phyloP scores from a whole-genome alignment of 257 asterid genomes.

The Ocimum tenuiflorum region DNA sequence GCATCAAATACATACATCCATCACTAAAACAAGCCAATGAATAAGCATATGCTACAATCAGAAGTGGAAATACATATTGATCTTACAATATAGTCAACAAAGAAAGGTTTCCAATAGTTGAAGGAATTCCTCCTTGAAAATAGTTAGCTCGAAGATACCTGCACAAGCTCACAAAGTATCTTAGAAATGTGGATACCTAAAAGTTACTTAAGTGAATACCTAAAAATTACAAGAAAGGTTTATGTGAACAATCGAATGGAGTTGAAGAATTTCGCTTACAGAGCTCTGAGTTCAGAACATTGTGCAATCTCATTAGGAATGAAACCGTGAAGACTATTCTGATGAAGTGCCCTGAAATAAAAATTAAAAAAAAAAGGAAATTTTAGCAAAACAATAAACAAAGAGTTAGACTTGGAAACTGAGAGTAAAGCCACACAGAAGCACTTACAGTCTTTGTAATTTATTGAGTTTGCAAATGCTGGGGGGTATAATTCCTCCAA shows the following conservation, averaged over 20 bases:
- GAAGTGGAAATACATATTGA: background rate
- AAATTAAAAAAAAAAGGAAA: background rate
- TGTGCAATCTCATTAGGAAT: constrained; percentile 68
- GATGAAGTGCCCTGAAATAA: constrained; percentile 80
- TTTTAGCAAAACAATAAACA: constrained; percentile 7
- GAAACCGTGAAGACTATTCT: constrained; percentile 73
- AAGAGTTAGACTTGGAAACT: background rate
- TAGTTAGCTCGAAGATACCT: constrained; percentile 84
- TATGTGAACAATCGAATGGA: background rate
- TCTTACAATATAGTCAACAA: constrained; percentile 70
- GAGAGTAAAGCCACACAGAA: background rate
- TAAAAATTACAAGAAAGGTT: no score
- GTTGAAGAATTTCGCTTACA: constrained; percentile 45
- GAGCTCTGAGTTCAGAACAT: constrained; percentile 79
- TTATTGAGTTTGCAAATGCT: constrained; percentile 65
- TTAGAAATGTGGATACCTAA: background rate
- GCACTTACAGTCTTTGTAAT: constrained; percentile 79
- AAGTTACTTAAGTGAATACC: no score
- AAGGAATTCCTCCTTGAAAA: constrained; percentile 91
- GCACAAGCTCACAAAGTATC: background rate
- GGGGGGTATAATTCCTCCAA: constrained; percentile 81
- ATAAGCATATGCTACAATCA: background rate
- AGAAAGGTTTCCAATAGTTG: constrained; percentile 78
- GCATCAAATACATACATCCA: background rate
- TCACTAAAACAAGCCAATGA: background rate